These are phyloP conservation scores for Flaveria linearis DNA, from an alignment of 129 eudicot species.

Conservation along the genomic window DNA sequence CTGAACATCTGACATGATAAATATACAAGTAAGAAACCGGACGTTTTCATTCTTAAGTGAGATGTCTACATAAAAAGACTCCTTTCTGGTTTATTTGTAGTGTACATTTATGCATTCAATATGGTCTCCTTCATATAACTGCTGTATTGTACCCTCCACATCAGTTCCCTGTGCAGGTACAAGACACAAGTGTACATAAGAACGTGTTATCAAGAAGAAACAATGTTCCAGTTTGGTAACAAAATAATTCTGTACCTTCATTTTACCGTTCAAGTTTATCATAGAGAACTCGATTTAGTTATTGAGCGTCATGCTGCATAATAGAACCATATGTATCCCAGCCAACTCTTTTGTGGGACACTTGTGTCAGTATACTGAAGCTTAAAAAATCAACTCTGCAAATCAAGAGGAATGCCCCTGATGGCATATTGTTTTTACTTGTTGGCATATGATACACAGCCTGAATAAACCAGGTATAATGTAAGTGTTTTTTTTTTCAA, in stretches of 20 bases:
- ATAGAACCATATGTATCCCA: slow-evolving; percentile 92
- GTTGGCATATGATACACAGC: slow-evolving; percentile 99
- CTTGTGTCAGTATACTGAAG: slow-evolving; percentile 86
- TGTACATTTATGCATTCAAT: slow-evolving; percentile 86
- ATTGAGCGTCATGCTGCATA: slow-evolving; percentile 97
- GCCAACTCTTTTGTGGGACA: slow-evolving; percentile 89
- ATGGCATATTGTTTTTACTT: slow-evolving; percentile 83
- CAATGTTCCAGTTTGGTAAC: slow-evolving; percentile 17
- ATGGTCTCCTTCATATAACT: slow-evolving; percentile 91
- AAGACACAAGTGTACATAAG: slow-evolving; percentile 16
- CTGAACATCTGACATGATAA: slow-evolving; percentile 71
- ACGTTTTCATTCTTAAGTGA: slow-evolving; percentile 15
- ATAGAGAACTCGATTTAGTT: slow-evolving; percentile 88
- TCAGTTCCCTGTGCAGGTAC: slow-evolving; percentile 70
- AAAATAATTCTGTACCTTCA: slow-evolving; percentile 63
- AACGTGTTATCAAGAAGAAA: slow-evolving; percentile 11
- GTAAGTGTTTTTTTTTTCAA: slow-evolving; percentile 19
- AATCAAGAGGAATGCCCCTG: slow-evolving; percentile 89
- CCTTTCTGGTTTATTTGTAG: slow-evolving; percentile 87
- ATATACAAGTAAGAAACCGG: slow-evolving; percentile 13
- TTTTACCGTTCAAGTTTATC: slow-evolving; percentile 94
- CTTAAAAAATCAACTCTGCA: slow-evolving; percentile 92
- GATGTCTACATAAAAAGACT: slow-evolving; percentile 69
- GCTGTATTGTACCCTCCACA: slow-evolving; percentile 94
- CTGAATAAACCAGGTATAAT: slow-evolving; percentile 36